phyloP scores from a whole-genome alignment of 495 filamentous ascomycete genomes.

The Margaritispora aquatica region DNA sequence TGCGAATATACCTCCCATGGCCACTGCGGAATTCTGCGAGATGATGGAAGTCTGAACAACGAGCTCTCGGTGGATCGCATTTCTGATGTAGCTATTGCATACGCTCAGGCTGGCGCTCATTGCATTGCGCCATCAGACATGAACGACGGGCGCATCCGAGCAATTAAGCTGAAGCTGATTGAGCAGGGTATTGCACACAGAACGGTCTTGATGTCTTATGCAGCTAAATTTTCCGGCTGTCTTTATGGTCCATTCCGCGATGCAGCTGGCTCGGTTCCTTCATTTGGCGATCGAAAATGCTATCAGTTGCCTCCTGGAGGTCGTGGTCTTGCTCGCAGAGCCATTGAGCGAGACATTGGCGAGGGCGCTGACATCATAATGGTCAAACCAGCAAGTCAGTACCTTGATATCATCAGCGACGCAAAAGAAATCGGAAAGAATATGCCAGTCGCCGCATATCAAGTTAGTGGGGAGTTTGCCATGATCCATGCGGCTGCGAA shows the following conservation, averaged over 20 bases:
- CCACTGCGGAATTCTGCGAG: slow-evolving; percentile 89
- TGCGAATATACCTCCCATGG: slow-evolving; percentile 99
- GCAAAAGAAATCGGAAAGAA: slow-evolving; percentile 89
- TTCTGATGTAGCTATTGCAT: slow-evolving; percentile 86
- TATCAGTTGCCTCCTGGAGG: slow-evolving; percentile 93
- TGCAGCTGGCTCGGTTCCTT: slow-evolving; percentile 85
- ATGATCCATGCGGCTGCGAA: slow-evolving; percentile 97
- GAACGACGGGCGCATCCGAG: slow-evolving; percentile 95
- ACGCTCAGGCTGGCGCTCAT: slow-evolving; percentile 88
- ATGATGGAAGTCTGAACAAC: slow-evolving; percentile 92
- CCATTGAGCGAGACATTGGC: slow-evolving; percentile 80
- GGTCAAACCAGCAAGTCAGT: slow-evolving; percentile 94
- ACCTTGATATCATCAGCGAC: slow-evolving; percentile 93
- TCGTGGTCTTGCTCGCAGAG: slow-evolving; percentile 86
- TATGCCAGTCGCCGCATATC: slow-evolving; percentile 89
- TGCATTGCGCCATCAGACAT: slow-evolving; percentile 97
- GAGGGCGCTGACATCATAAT: slow-evolving; percentile 98
- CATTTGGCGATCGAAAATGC: slow-evolving; percentile 91
- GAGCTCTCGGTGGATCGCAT: slow-evolving; percentile 86
- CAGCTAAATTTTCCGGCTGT: slow-evolving; percentile 94
- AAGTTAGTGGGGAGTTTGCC: slow-evolving; percentile 93
- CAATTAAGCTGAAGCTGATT: slow-evolving; percentile 94
- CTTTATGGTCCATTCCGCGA: slow-evolving; percentile 97
- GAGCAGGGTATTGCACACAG: slow-evolving; percentile 85
- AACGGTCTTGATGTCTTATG: slow-evolving; percentile 91